Percentiles rank a stretch among this genome's conserved stretches.
phyloP scores from a whole-genome alignment of 176 grass and related monocot genomes.

The Carex pumila region DNA sequence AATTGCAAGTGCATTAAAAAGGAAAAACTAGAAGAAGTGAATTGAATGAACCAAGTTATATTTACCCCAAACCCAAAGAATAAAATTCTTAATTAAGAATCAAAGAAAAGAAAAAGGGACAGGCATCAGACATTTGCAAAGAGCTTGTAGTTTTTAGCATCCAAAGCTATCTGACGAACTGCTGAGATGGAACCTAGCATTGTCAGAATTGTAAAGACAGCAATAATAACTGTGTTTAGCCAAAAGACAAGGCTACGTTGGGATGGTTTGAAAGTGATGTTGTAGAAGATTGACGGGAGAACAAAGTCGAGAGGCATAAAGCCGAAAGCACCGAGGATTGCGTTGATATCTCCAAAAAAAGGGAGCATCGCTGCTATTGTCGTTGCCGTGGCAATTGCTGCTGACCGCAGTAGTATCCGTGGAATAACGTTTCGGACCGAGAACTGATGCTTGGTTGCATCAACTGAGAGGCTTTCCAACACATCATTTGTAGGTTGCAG shows the following conservation, averaged over 20 bases:
- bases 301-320: slow-evolving; percentile 89
- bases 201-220: slow-evolving; percentile 45
- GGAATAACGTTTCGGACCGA: slow-evolving; percentile 58
- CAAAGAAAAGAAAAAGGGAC: background rate
- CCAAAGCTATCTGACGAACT: slow-evolving; percentile 59
- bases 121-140: slow-evolving; percentile 67
- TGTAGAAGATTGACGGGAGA: slow-evolving; percentile 80
- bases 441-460: slow-evolving; percentile 41
- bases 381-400: slow-evolving; percentile 56
- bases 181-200: slow-evolving; percentile 52
- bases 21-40: background rate
- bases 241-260: slow-evolving; percentile 53
- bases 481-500: slow-evolving; percentile 80
- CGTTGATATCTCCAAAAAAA: slow-evolving; percentile 80
- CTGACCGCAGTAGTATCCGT: slow-evolving; percentile 51
- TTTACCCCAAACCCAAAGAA: background rate
- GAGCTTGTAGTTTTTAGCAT: slow-evolving; percentile 68
- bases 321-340: slow-evolving; percentile 62
- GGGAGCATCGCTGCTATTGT: slow-evolving; percentile 75
- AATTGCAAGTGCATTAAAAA: background rate
- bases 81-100: background rate
- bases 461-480: slow-evolving; percentile 74
- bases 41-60: background rate
- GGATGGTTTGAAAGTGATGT: slow-evolving; percentile 65
- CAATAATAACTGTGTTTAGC: slow-evolving; percentile 51